Percentiles rank a stretch among this genome's conserved stretches.
These are phyloP conservation scores for Nemania sp. DNA, from an alignment of 2,329 filamentous ascomycete species.

Conservation along the genomic window DNA sequence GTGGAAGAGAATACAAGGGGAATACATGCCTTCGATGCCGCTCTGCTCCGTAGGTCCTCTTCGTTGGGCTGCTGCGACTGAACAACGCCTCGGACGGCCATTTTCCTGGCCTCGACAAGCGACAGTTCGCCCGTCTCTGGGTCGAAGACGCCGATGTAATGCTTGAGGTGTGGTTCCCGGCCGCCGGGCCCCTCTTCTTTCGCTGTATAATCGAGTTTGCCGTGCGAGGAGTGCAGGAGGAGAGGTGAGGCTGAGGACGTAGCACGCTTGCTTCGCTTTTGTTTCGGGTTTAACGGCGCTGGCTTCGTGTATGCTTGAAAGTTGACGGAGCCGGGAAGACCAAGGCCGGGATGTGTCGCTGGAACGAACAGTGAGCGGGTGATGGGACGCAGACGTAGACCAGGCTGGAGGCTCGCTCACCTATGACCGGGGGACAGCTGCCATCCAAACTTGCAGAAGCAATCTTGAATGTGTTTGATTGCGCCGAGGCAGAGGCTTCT, in stretches of 20 bases:
- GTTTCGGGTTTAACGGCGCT: constrained; percentile 36
- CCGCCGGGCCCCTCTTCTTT: constrained; percentile 54
- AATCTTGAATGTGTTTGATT: constrained; percentile 48
- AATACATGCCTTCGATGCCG: constrained; percentile 44
- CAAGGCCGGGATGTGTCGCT: constrained; percentile 51
- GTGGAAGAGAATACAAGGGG: background rate
- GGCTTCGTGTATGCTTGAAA: constrained; percentile 57
- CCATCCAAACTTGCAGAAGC: constrained; percentile 52
- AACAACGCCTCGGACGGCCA: constrained; percentile 63
- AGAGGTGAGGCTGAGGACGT: constrained; percentile 51
- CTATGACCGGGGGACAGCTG: constrained; percentile 58
- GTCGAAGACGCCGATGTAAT: constrained; percentile 69
- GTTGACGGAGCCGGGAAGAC: constrained; percentile 42
- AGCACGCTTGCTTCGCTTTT: constrained; percentile 48
- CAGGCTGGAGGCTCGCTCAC: constrained; percentile 43
- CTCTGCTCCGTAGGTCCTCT: constrained; percentile 48
- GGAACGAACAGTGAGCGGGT: constrained; percentile 28
- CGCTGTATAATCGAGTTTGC: constrained; percentile 63
- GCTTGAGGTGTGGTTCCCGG: constrained; percentile 55
- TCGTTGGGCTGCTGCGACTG: constrained; percentile 58
- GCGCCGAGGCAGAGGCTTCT: constrained; percentile 37
- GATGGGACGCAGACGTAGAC: background rate
- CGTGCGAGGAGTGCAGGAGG: constrained; percentile 62
- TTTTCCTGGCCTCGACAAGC: constrained; percentile 66
- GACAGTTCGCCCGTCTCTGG: constrained; percentile 62